Percentiles rank a stretch among this genome's conserved stretches.
These are phyloP conservation scores for Silene uniflora DNA, from an alignment of 148 eudicot species.

Conservation along the genomic window DNA sequence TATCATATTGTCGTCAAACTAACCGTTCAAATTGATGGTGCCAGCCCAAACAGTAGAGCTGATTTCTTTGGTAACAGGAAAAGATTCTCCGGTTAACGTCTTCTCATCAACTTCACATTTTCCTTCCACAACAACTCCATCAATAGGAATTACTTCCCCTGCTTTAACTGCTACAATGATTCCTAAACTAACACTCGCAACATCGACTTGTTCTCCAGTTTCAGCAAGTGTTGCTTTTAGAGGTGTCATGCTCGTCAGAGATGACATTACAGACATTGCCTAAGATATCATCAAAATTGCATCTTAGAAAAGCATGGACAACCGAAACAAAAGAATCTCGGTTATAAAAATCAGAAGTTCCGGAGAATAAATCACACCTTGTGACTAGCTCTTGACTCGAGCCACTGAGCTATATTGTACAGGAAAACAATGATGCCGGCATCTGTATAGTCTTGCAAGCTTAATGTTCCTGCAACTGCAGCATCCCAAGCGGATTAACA, in stretches of 20 bases:
- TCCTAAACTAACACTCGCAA: slow-evolving; percentile 24
- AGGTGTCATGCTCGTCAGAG: slow-evolving; percentile 37
- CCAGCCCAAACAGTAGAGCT: slow-evolving; percentile 49
- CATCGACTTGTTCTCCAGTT: slow-evolving; percentile 34
- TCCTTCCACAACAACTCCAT: slow-evolving; percentile 37
- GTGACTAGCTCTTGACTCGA: slow-evolving; percentile 42
- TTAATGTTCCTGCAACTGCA: slow-evolving; percentile 42
- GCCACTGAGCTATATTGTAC: slow-evolving; percentile 47
- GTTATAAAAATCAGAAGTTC: neutral
- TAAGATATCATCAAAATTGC: neutral
- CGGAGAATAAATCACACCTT: slow-evolving; percentile 23
- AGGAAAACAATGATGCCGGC: slow-evolving; percentile 47
- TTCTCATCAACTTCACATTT: slow-evolving; percentile 45
- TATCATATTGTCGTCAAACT: too few species aligned
- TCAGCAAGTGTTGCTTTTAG: slow-evolving; percentile 38
- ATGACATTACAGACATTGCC: slow-evolving; percentile 44
- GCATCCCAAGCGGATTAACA: neutral
- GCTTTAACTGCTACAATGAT: slow-evolving; percentile 36
- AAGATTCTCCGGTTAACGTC: slow-evolving; percentile 48
- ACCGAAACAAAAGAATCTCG: neutral
- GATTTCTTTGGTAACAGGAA: slow-evolving; percentile 40
- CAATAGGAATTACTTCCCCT: slow-evolving; percentile 39
- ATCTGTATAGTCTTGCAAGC: slow-evolving; percentile 42
- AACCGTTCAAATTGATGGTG: slow-evolving; percentile 38
- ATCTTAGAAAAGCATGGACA: neutral